Evolutionary conservation across 257 asterid genomes (phyloP).

Genomic region (Fraxinus cuspidata): DNA sequence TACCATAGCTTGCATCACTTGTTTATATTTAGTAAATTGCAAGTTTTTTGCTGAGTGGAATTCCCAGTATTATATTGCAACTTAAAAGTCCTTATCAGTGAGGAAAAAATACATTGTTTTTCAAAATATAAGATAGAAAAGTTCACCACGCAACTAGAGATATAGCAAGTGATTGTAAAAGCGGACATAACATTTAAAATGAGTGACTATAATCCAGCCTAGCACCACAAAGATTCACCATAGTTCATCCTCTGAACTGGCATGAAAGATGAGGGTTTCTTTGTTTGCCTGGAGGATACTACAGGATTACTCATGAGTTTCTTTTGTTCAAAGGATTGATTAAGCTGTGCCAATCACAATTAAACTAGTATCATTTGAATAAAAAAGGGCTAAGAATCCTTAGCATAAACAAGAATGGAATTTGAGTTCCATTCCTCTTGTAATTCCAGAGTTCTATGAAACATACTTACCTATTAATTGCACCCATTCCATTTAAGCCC

Average conservation of each 20-base stretch:
- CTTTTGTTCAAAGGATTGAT: slow-evolving; percentile 19
- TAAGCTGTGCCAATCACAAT: slow-evolving; percentile 4
- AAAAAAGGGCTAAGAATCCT: not conserved
- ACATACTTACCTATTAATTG: not conserved
- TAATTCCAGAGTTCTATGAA: slow-evolving; percentile 3
- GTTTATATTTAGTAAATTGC: slow-evolving; percentile 12
- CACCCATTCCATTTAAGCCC: slow-evolving; percentile 6
- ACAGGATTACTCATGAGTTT: not conserved
- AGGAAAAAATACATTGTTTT: not conserved
- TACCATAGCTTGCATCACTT: slow-evolving; percentile 10
- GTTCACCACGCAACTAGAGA: slow-evolving; percentile 12
- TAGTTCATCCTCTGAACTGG: not conserved
- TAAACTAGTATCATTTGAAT: not conserved
- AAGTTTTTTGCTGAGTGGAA: slow-evolving; percentile 1
- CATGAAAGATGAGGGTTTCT: not conserved
- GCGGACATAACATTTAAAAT: slow-evolving; percentile 9
- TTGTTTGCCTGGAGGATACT: not conserved
- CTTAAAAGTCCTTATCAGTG: not conserved
- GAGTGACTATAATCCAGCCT: not conserved
- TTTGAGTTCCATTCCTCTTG: not conserved
- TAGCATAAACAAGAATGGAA: not conserved
- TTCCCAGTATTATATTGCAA: slow-evolving; percentile 3
- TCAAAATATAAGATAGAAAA: slow-evolving; percentile 6
- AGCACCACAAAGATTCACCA: not conserved
- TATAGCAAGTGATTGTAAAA: slow-evolving; percentile 16